phyloP scores from a whole-genome alignment of 176 grass and related monocot genomes.

The Ampelocalamus luodianensis region DNA sequence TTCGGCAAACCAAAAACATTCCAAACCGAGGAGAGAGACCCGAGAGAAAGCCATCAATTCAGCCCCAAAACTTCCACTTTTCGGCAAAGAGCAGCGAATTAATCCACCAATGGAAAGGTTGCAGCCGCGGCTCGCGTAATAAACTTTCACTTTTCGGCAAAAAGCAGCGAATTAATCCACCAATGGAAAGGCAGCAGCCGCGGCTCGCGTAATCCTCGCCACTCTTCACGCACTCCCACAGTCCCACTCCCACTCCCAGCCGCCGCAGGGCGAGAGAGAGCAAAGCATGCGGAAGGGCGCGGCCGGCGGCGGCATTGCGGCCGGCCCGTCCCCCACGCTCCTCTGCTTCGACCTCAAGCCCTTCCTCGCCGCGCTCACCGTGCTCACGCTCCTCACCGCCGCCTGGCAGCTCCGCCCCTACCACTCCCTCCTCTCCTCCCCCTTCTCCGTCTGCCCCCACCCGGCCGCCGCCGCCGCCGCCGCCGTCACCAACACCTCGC shows the following conservation, averaged over 20 bases:
- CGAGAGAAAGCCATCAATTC: neutral
- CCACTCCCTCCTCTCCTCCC: constrained; percentile 56
- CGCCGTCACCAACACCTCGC: neutral
- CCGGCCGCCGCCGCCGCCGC: neutral
- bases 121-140: no score
- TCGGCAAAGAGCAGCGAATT: neutral
- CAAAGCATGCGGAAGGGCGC: constrained; percentile 46
- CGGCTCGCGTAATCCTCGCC: constrained; percentile 21
- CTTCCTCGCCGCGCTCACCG: constrained; percentile 72
- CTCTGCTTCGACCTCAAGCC: constrained; percentile 79
- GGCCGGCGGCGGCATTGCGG: constrained; percentile 34
- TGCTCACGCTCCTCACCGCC: constrained; percentile 73
- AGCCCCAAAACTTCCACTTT: neutral
- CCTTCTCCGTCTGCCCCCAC: constrained; percentile 48
- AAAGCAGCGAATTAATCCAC: constrained; percentile 32
- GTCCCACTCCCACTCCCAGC: neutral
- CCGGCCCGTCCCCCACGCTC: constrained; percentile 18
- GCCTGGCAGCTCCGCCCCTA: constrained; percentile 81
- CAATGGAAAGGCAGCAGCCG: neutral
- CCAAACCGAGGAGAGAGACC: neutral
- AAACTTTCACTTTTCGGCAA: neutral
- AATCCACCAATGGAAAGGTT: constrained; percentile 25
- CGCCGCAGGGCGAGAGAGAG: neutral
- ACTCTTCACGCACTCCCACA: neutral
- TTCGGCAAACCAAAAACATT: neutral